Evolutionary conservation across 2,329 filamentous ascomycete genomes (phyloP).

Genomic region (Pseudogymnoascus pannorum): DNA sequence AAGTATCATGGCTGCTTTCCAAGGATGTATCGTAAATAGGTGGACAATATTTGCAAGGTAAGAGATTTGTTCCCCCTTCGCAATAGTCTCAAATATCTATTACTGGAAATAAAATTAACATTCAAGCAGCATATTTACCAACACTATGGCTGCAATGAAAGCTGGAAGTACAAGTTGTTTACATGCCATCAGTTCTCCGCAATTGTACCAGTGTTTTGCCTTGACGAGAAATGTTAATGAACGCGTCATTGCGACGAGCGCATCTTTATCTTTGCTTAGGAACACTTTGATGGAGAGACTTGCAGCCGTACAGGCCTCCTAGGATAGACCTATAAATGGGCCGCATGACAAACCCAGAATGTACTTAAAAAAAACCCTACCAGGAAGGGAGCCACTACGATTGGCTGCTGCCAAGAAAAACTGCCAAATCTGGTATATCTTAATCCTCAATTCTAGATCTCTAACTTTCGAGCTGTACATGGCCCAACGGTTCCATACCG

Average conservation of each 20-base stretch:
- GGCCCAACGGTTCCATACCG: neutral
- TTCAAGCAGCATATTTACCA: constrained; percentile 6
- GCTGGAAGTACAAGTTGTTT: neutral
- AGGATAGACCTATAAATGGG: too few species aligned
- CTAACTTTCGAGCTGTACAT: neutral
- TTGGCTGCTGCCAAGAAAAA: neutral
- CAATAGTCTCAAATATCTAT: neutral
- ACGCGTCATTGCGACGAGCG: neutral
- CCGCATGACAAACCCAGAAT: too few species aligned
- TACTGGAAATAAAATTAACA: neutral
- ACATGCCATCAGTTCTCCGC: neutral
- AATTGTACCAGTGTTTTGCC: neutral
- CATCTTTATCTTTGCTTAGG: neutral
- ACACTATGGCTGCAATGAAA: constrained; percentile 2
- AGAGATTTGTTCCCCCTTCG: neutral
- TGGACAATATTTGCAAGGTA: constrained; percentile 13
- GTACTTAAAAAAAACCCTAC: too few species aligned
- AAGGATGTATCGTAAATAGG: constrained; percentile 14
- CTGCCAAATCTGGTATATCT: neutral
- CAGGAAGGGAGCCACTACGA: neutral
- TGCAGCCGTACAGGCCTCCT: neutral
- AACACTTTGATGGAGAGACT: neutral
- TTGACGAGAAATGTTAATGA: neutral
- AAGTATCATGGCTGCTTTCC: constrained; percentile 14
- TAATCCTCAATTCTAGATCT: neutral